These are phyloP conservation scores for Gossypium aridum DNA, from an alignment of 441 rosid genomes.

Conservation along the genomic window DNA sequence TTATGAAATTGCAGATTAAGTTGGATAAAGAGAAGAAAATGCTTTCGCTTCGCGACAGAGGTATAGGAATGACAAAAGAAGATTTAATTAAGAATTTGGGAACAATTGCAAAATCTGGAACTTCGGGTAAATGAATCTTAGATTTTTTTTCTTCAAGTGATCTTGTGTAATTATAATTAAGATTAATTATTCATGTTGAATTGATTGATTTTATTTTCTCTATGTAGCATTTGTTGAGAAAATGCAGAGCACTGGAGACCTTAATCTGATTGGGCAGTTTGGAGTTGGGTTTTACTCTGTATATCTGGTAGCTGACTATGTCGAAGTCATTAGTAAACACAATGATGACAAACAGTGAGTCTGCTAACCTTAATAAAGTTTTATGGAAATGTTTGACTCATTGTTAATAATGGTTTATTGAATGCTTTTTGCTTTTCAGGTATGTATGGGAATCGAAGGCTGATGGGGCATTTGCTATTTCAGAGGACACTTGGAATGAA, in stretches of 20 bases:
- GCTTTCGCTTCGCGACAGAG: constrained; percentile 81
- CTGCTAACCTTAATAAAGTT: too few relatives aligned
- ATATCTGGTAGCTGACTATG: constrained; percentile 90
- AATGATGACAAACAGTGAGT: constrained; percentile 89
- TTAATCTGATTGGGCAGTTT: constrained; percentile 94
- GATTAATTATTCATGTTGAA: not conserved
- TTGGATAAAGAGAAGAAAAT: constrained; percentile 81
- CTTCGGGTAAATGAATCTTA: constrained; percentile 60
- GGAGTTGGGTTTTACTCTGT: constrained; percentile 98
- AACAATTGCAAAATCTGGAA: constrained; percentile 93
- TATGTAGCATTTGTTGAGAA: constrained; percentile 87
- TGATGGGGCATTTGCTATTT: constrained; percentile 93
- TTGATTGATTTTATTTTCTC: not conserved
- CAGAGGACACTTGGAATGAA: constrained; percentile 97
- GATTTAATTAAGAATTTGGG: constrained; percentile 92
- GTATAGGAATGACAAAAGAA: constrained; percentile 97
- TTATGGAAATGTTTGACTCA: too few relatives aligned
- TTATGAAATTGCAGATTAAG: constrained; percentile 52
- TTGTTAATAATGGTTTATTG: too few relatives aligned
- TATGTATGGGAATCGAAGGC: constrained; percentile 97
- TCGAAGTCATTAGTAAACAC: constrained; percentile 93
- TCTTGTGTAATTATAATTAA: not conserved
- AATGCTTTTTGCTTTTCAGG: constrained; percentile 41
- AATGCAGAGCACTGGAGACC: constrained; percentile 90
- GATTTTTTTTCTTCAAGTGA: not conserved